phyloP scores from a whole-genome alignment of 2,329 filamentous ascomycete species.

The Fusarium armeniacum region DNA sequence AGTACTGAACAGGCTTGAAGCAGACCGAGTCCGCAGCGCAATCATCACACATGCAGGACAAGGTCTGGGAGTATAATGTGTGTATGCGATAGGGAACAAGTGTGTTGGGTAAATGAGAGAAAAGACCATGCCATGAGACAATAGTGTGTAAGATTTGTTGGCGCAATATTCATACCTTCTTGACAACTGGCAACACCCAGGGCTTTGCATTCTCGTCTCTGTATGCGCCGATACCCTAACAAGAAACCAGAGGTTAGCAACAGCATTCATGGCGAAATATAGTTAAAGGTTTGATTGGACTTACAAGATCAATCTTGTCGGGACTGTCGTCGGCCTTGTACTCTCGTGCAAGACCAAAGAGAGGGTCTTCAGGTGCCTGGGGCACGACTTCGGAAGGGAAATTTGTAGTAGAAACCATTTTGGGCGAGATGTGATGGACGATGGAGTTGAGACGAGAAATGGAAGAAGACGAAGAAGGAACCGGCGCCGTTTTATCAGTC shows the following conservation, averaged over 20 bases:
- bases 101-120: constrained; percentile 2
- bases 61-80: constrained; percentile 12
- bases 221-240: constrained; percentile 87
- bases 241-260: constrained; percentile 27
- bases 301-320: constrained; percentile 93
- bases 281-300: constrained; percentile 41
- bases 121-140: constrained; percentile 18
- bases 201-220: constrained; percentile 95
- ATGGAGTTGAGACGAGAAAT: constrained; percentile 72
- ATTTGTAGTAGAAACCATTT: constrained; percentile 61
- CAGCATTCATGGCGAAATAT: background rate
- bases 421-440: constrained; percentile 77
- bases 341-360: constrained; percentile 92
- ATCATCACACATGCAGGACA: constrained; percentile 3
- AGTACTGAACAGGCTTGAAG: constrained; percentile 27
- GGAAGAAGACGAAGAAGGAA: constrained; percentile 61
- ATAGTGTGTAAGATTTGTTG: constrained; percentile 10
- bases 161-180: constrained; percentile 75
- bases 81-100: constrained; percentile 21
- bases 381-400: constrained; percentile 85
- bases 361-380: constrained; percentile 92
- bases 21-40: constrained; percentile 31
- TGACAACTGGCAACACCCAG: constrained; percentile 96
- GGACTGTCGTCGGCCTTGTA: constrained; percentile 82
- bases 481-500: constrained; percentile 49